phyloP scores from a whole-genome alignment of 345 rosid genomes.

The Gossypium longicalyx region DNA sequence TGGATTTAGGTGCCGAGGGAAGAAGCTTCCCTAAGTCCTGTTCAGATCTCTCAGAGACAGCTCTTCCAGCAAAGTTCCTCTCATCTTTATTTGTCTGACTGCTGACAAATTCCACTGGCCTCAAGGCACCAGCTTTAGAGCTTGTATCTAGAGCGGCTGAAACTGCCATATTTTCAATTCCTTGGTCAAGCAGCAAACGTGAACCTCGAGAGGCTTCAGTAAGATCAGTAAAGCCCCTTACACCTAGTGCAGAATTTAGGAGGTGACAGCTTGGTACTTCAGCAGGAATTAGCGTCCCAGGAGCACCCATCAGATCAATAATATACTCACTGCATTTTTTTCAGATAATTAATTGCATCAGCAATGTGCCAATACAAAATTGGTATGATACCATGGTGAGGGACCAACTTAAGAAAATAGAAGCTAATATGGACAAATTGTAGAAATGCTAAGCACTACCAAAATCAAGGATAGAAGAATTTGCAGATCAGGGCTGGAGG shows the following conservation, averaged over 20 bases:
- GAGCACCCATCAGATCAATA: conserved; percentile 97
- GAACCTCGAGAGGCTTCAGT: conserved; percentile 31
- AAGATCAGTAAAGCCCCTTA: conserved; percentile 41
- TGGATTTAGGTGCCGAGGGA: conserved; percentile 35
- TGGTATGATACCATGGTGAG: not conserved
- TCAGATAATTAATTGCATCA: conserved; percentile 21
- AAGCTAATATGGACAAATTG: not conserved
- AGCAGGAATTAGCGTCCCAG: conserved; percentile 81
- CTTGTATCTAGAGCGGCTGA: conserved; percentile 21
- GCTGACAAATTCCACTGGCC: conserved; percentile 33
- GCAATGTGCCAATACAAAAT: conserved; percentile 12
- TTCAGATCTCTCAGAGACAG: conserved; percentile 54
- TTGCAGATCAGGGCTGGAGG: conserved; percentile 4
- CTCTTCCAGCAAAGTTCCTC: conserved; percentile 36
- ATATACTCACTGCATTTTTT: conserved; percentile 71
- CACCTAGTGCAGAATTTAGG: conserved; percentile 44
- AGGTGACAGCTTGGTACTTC: conserved; percentile 79
- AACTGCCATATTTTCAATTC: conserved; percentile 28
- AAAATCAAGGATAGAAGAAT: conserved; percentile 5
- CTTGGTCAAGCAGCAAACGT: conserved; percentile 35
- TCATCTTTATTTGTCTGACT: conserved; percentile 32
- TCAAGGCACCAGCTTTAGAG: conserved; percentile 24
- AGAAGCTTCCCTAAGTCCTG: conserved; percentile 63
- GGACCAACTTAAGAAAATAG: not conserved
- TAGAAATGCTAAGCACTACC: not conserved